A percentile compares a stretch with the other conserved stretches of the same genome.
Evolutionary conservation across 2,329 filamentous ascomycete species (phyloP).

Genomic region (Basipetospora sp.): DNA sequence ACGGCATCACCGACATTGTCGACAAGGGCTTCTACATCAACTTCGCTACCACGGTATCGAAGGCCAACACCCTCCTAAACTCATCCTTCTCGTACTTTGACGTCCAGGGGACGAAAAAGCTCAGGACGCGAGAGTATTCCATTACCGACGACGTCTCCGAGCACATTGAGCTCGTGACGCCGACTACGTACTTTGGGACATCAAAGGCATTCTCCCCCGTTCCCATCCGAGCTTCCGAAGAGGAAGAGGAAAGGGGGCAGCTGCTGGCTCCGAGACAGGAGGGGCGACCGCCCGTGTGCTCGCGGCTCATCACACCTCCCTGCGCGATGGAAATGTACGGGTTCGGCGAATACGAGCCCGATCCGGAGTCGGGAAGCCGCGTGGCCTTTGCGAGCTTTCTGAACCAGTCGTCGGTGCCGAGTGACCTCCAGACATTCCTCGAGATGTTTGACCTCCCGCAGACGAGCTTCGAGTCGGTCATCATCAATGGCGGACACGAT

Average conservation of each 20-base stretch:
- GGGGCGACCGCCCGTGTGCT: constrained; percentile 12
- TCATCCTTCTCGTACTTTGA: constrained; percentile 29
- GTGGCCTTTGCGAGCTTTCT: constrained; percentile 37
- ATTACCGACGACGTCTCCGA: constrained; percentile 19
- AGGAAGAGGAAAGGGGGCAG: neutral
- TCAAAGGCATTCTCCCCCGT: constrained; percentile 8
- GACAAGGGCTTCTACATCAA: constrained; percentile 15
- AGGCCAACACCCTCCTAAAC: constrained; percentile 23
- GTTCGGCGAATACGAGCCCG: constrained; percentile 29
- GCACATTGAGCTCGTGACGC: constrained; percentile 29
- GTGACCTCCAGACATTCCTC: constrained; percentile 26
- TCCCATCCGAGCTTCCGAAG: neutral
- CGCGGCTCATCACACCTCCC: constrained; percentile 25
- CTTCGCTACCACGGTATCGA: constrained; percentile 21
- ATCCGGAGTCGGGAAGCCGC: constrained; percentile 28
- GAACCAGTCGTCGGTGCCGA: constrained; percentile 32
- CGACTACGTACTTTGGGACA: constrained; percentile 31
- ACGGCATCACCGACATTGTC: constrained; percentile 7
- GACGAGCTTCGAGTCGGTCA: constrained; percentile 27
- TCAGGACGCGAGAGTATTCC: constrained; percentile 15
- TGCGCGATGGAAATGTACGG: constrained; percentile 36
- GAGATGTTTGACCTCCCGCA: constrained; percentile 23
- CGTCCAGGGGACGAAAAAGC: constrained; percentile 21
- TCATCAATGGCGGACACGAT: constrained; percentile 25
- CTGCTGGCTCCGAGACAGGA: constrained; percentile 5